A percentile compares a stretch with the other conserved stretches of the same genome.
phyloP scores from a whole-genome alignment of 495 filamentous ascomycete species.

The Penicillium cosmopolitanum region DNA sequence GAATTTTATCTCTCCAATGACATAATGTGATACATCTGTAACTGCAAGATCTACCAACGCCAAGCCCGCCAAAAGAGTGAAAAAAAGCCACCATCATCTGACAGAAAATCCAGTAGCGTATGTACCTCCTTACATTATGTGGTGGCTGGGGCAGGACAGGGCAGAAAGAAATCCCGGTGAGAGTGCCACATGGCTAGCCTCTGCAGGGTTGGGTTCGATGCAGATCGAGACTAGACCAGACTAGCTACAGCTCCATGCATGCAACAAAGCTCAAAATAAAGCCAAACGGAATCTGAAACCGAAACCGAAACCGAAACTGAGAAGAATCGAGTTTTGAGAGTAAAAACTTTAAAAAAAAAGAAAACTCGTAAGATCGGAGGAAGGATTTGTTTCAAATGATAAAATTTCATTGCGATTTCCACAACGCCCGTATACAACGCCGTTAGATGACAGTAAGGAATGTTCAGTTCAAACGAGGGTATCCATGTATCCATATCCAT shows the following conservation, averaged over 20 bases:
- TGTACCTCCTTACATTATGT: not conserved
- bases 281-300: too few relatives aligned
- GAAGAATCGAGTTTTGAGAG: too few relatives aligned
- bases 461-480: conserved; percentile 21
- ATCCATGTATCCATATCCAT: conserved; percentile 15
- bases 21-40: not conserved
- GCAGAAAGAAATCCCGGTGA: not conserved
- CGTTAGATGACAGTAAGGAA: conserved; percentile 1
- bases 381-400: not conserved
- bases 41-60: not conserved
- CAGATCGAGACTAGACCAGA: not conserved
- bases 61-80: not conserved
- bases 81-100: too few relatives aligned
- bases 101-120: too few relatives aligned
- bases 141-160: not conserved
- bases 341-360: not conserved
- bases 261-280: too few relatives aligned
- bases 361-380: too few relatives aligned
- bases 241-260: not conserved
- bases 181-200: conserved; percentile 4
- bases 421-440: conserved; percentile 17
- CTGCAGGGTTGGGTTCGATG: not conserved
- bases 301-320: too few relatives aligned
- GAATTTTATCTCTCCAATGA: not conserved
- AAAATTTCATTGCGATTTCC: not conserved